These are phyloP conservation scores for Pyrenophora tritici-repentis DNA, from an alignment of 2,329 filamentous ascomycete genomes.

Conservation along the genomic window DNA sequence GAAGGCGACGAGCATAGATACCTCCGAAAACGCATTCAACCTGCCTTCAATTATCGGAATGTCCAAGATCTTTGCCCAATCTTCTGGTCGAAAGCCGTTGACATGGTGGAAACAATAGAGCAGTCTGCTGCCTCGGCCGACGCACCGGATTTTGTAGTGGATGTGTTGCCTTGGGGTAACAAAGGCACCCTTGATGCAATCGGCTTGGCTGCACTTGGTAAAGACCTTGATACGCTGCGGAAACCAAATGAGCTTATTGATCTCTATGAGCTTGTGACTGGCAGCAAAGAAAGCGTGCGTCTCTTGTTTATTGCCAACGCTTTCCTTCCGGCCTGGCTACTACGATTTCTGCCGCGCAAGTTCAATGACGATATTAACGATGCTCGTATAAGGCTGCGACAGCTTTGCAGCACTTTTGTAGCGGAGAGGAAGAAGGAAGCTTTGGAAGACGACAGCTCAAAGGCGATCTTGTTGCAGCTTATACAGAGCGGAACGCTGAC, in stretches of 20 bases:
- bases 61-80: neutral
- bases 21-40: neutral
- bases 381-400: neutral
- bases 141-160: neutral
- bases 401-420: neutral
- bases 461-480: neutral
- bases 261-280: neutral
- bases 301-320: neutral
- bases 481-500: neutral
- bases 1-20: constrained; percentile 4
- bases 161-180: no score
- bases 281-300: neutral
- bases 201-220: neutral
- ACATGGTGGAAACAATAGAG: neutral
- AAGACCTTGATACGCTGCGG: neutral
- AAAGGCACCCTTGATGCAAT: constrained; percentile 1
- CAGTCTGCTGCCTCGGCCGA: neutral
- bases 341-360: neutral
- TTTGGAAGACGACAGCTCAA: neutral
- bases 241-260: neutral
- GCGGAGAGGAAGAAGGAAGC: neutral
- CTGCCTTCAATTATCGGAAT: neutral
- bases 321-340: neutral
- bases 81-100: constrained; percentile 5
- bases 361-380: neutral